A percentile compares a stretch with the other conserved stretches of the same genome.
phyloP scores from a whole-genome alignment of 2,329 filamentous ascomycete species.

The Microsporum audouinii region DNA sequence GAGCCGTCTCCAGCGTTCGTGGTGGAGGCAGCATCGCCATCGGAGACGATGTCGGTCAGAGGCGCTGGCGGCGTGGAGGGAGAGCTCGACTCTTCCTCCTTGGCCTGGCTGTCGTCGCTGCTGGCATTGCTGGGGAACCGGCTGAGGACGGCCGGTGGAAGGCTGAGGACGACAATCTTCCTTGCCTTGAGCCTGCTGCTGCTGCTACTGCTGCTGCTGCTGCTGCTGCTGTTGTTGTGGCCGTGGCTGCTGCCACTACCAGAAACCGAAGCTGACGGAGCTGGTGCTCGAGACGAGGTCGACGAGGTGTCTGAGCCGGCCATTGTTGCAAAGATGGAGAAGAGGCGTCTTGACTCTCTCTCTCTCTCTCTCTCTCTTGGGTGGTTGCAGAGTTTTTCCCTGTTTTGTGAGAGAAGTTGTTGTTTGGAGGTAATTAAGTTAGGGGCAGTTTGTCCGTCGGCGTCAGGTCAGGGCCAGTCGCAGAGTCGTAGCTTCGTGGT shows the following conservation, averaged over 20 bases:
- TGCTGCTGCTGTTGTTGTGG: too few relatives aligned
- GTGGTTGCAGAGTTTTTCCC: too few relatives aligned
- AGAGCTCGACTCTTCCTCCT: constrained; percentile 25
- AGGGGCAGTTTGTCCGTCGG: neutral
- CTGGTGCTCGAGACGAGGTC: constrained; percentile 15
- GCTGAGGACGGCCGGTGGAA: constrained; percentile 28
- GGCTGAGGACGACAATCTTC: constrained; percentile 29
- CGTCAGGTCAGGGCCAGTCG: neutral
- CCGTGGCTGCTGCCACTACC: too few relatives aligned
- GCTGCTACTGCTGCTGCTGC: neutral
- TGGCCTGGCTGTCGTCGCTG: constrained; percentile 14
- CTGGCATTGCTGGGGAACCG: constrained; percentile 21
- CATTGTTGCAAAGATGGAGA: neutral
- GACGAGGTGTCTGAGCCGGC: neutral
- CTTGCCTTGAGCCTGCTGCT: constrained; percentile 10
- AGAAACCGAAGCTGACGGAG: constrained; percentile 15
- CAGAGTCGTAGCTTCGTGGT: neutral
- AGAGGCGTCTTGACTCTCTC: neutral
- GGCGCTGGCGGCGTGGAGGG: constrained; percentile 20
- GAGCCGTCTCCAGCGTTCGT: constrained; percentile 17
- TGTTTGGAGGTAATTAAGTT: neutral
- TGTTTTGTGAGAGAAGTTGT: neutral
- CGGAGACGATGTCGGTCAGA: constrained; percentile 30
- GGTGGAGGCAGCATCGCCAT: constrained; percentile 23
- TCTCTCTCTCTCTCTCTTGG: neutral